phyloP scores from a whole-genome alignment of 768 basidiomycete species.

The Panus rudis region DNA sequence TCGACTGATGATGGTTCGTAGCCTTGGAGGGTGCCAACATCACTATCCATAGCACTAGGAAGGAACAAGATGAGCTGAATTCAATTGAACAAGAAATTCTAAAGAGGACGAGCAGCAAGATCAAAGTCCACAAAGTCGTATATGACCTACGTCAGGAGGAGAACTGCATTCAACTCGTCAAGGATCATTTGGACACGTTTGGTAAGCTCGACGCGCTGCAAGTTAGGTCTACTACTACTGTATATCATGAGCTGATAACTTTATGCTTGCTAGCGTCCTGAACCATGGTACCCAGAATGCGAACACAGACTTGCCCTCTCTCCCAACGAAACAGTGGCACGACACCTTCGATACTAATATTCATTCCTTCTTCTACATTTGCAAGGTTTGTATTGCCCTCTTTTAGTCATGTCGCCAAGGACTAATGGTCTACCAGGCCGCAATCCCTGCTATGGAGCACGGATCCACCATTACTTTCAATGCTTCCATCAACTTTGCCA shows the following conservation, averaged over 20 bases:
- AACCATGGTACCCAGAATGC: constrained; percentile 40
- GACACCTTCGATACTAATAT: constrained; percentile 33
- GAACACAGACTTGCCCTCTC: constrained; percentile 28
- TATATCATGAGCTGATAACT: not conserved
- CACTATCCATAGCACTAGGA: constrained; percentile 21
- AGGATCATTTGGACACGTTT: constrained; percentile 29
- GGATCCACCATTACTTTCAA: constrained; percentile 38
- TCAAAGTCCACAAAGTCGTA: constrained; percentile 30
- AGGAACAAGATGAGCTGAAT: constrained; percentile 36
- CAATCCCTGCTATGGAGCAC: constrained; percentile 36
- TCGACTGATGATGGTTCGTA: too few relatives aligned
- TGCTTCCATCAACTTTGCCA: constrained; percentile 35
- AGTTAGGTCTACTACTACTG: constrained; percentile 6
- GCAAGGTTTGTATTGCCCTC: constrained; percentile 20
- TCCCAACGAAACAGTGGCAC: constrained; percentile 36
- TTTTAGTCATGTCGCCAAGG: not conserved
- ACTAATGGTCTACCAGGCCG: constrained; percentile 15
- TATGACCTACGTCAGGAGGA: constrained; percentile 34
- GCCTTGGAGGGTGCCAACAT: constrained; percentile 32
- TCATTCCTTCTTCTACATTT: constrained; percentile 40
- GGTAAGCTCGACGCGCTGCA: constrained; percentile 34
- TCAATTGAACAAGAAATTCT: constrained; percentile 30
- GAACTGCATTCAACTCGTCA: constrained; percentile 30
- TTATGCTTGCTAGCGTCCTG: constrained; percentile 24
- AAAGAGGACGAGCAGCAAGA: constrained; percentile 30